Evolutionary conservation across 129 eudicot species (phyloP).

Genomic region (Saposhnikovia divaricata): DNA sequence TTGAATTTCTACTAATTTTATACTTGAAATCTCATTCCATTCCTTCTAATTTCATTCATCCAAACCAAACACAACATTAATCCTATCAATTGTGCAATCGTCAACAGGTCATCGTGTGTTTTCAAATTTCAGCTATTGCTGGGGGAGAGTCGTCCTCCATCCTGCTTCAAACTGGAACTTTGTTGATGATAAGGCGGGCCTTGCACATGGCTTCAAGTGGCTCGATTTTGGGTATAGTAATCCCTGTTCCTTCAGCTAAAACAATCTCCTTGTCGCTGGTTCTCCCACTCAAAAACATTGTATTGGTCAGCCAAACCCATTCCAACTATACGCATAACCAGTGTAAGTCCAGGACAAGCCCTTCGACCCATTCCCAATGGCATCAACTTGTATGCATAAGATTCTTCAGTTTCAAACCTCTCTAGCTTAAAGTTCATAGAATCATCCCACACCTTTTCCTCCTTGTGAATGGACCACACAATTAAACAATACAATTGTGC

Average conservation of each 20-base stretch:
- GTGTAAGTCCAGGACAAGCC: conserved; percentile 29
- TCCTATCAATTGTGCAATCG: neutral
- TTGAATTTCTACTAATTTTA: no score
- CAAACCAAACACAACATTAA: no score
- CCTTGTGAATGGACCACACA: conserved; percentile 33
- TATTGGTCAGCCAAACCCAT: neutral
- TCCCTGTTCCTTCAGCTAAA: neutral
- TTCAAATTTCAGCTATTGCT: no score
- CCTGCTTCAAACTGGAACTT: neutral
- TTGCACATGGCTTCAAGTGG: conserved; percentile 32
- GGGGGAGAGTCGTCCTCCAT: neutral
- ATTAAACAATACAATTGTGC: conserved; percentile 26
- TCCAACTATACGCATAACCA: conserved; percentile 23
- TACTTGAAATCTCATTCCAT: no score
- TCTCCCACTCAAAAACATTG: no score
- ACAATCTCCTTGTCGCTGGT: no score
- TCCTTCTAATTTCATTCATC: no score
- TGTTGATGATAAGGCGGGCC: neutral
- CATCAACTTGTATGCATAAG: conserved; percentile 18
- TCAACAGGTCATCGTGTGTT: no score
- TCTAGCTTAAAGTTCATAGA: conserved; percentile 32
- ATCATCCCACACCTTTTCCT: conserved; percentile 29
- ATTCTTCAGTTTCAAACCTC: conserved; percentile 24
- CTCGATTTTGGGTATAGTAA: neutral
- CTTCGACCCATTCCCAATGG: conserved; percentile 45